Conservation (phyloP, 2,329 filamentous ascomycete species). For the Beauveria caledonica region DNA sequence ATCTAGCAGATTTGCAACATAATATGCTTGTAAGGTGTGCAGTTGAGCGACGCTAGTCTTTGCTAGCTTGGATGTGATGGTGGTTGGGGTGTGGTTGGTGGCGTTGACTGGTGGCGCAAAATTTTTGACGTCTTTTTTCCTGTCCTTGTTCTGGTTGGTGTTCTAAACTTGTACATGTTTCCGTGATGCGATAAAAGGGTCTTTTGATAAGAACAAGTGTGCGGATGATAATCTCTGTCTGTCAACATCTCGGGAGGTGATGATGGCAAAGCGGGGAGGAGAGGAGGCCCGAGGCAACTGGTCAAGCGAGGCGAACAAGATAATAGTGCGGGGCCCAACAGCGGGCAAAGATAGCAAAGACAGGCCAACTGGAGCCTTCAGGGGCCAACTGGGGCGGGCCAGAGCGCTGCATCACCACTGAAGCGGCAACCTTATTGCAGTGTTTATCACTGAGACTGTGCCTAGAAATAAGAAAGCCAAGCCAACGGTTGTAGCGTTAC, state of each 20-base stretch:
- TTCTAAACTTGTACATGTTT: not conserved
- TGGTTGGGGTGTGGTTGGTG: not conserved
- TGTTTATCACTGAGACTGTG: too few relatives aligned
- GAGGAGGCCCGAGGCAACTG: not conserved
- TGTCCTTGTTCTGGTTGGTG: not conserved
- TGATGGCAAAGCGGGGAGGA: not conserved
- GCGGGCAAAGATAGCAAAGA: not conserved
- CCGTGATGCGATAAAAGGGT: too few relatives aligned
- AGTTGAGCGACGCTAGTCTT: not conserved
- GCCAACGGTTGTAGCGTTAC: too few relatives aligned
- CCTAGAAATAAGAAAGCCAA: too few relatives aligned
- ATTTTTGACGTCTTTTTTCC: not conserved
- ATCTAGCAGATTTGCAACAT: not conserved
- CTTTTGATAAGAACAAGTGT: not conserved
- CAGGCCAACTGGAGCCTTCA: not conserved
- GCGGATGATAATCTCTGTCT: not conserved
- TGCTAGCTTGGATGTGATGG: not conserved
- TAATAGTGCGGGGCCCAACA: not conserved
- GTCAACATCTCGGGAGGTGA: not conserved
- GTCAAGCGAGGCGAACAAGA: slow-evolving; percentile 1
- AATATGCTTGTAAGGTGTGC: slow-evolving; percentile 4
- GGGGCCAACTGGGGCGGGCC: not conserved
- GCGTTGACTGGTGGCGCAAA: not conserved
- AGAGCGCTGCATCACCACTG: not conserved
- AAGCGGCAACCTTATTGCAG: not conserved